Base-by-base conservation (phyloP, 768 basidiomycete species). In the Tephrocybe rancida region DNA sequence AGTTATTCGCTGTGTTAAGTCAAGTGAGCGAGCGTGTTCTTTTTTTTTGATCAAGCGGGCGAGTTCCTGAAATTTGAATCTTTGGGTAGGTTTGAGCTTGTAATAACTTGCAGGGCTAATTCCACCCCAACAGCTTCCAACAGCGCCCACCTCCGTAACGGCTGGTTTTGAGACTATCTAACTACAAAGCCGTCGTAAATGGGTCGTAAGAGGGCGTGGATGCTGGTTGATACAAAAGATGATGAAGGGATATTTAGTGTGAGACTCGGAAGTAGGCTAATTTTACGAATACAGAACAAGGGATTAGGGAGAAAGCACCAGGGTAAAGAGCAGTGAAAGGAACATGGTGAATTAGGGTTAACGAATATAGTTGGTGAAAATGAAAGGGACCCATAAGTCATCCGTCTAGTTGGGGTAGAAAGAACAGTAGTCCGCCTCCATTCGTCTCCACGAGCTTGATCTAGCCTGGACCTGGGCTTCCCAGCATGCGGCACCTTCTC, bases 401-500 rank as follows among this genome's bases (percentile, higher is more conserved):
- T 30, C 35, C n/a, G n/a, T n/a, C n/a, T n/a, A 43, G 7, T 30
- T 49, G 10, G 13, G 22, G n/a, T n/a, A 30, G 30, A 24, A 50
- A 52, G 30, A 66, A 34, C 64, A 65, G 51, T 63, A 63, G 21
- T 69, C 67, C 26, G 53, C 55, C 24, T 71, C 70, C 49, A 64
- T 53, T 48, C 69, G 69, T 63, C 75, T 73, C 34, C 74, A 70
- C 39, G 68, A 60, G 57, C 54, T 56, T 57, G 66, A 44, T 69
- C 73, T 56, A 19, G 57, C 45, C 37, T 73, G 72, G 26, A 72
- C 76, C 63, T 80, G 82, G 46, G 79, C 77, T 60, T 90, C 86
- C 89, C 90, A 92, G 19, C 65, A 49, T 18, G 66, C 63, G 38
- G 80, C 83, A 11, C 85, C 85, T 65, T 93, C 87, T 25, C 81